Percentiles rank a stretch among this genome's conserved stretches.
Evolutionary conservation across 768 basidiomycete genomes (phyloP).

Genomic region (Termitomyces eurrhizus): DNA sequence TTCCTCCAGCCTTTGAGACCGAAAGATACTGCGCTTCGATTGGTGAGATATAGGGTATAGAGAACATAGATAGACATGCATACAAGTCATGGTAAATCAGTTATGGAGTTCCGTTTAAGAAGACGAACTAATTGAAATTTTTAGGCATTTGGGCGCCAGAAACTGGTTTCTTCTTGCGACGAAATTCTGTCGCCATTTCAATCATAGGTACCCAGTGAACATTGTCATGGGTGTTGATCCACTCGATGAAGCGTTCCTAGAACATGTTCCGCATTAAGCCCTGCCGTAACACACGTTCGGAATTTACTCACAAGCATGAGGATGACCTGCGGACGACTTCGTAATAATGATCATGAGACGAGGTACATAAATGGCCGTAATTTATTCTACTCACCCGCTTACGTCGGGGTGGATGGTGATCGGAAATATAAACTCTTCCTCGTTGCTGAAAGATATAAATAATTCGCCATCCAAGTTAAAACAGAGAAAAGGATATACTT

Average conservation of each 20-base stretch:
- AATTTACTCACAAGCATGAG: slow-evolving; percentile 55
- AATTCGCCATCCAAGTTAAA: neutral
- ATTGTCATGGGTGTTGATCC: slow-evolving; percentile 66
- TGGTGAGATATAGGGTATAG: neutral
- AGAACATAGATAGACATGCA: neutral
- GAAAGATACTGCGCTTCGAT: neutral
- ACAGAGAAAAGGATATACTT: slow-evolving; percentile 27
- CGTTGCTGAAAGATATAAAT: slow-evolving; percentile 36
- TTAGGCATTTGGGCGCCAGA: slow-evolving; percentile 53
- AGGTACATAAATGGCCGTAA: neutral
- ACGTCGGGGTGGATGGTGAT: slow-evolving; percentile 81
- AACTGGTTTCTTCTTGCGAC: slow-evolving; percentile 44
- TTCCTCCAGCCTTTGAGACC: neutral
- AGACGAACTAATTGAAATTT: neutral
- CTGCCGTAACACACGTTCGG: neutral
- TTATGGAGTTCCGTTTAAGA: neutral
- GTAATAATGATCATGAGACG: neutral
- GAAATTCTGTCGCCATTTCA: slow-evolving; percentile 63
- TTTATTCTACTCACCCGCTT: slow-evolving; percentile 44
- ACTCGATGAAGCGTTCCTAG: slow-evolving; percentile 70
- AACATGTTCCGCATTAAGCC: too few species aligned
- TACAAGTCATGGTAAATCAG: too few species aligned
- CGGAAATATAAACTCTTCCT: slow-evolving; percentile 66
- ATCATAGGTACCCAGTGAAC: slow-evolving; percentile 71
- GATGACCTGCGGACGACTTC: slow-evolving; percentile 63